These are phyloP conservation scores for Penicillium ochrochloron DNA, from an alignment of 495 filamentous ascomycete genomes.

Conservation along the genomic window DNA sequence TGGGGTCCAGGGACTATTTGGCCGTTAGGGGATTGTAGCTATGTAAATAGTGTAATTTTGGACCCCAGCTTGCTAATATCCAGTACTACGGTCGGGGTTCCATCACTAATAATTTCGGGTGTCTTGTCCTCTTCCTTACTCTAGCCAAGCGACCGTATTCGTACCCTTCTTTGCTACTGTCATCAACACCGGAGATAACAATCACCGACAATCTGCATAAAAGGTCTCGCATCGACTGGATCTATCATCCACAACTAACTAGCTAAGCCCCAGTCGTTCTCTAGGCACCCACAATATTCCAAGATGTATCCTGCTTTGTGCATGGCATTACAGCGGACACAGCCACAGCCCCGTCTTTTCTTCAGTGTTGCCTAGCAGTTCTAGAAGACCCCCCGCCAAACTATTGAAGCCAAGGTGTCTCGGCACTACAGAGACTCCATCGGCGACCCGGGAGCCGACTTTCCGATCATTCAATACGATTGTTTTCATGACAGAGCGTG, in stretches of 20 bases:
- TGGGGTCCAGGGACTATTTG: not conserved
- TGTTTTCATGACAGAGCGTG: not conserved
- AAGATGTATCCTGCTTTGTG: not conserved
- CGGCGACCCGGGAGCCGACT: slow-evolving; percentile 9
- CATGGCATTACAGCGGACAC: slow-evolving; percentile 10
- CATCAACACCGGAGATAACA: not conserved
- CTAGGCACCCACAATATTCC: slow-evolving; percentile 14
- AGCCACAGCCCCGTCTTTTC: slow-evolving; percentile 25
- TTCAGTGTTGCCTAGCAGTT: slow-evolving; percentile 18
- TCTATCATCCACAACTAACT: not conserved
- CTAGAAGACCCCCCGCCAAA: slow-evolving; percentile 12
- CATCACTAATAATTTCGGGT: not conserved
- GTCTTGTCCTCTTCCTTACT: not conserved
- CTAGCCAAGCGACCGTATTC: not conserved
- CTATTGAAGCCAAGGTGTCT: slow-evolving; percentile 20
- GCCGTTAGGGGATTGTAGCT: not conserved
- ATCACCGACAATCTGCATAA: not conserved
- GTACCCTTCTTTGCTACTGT: not conserved
- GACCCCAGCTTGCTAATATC: not conserved
- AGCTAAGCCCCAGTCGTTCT: not conserved
- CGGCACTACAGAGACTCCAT: slow-evolving; percentile 15
- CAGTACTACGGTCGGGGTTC: not conserved
- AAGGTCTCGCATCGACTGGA: not conserved
- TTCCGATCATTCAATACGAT: not conserved
- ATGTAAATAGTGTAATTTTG: not conserved